Evolutionary conservation across 2,329 filamentous ascomycete genomes (phyloP), one percentile per base, ranked within the genome.

Genomic region (Aspergillus fumigatus): DNA sequence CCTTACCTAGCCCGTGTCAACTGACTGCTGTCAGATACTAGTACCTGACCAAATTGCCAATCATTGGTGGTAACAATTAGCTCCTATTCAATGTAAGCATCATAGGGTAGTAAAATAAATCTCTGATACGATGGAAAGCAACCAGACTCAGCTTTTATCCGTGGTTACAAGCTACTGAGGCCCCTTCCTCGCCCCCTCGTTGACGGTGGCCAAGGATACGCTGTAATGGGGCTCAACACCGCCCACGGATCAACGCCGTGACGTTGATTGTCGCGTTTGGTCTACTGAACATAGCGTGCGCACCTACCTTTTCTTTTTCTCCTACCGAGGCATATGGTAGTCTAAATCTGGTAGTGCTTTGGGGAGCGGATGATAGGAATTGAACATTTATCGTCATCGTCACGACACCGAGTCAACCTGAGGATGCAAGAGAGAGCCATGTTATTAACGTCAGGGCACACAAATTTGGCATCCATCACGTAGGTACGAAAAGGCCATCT

Each of bases 101-200:
- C 43, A 47, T 47, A 11, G 43, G 11, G 11, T 23, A 23, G 11
- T 23, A 23, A 47, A 6, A 3, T 23, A 23, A 14, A 3, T 23
- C 19, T 23, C n/a, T 45, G 19, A 45, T 45, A 19, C 41, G 41
- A 26, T 49, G 41, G 23, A 35, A 52, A 51, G 27, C 17, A 32
- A 52, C 10, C 35, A 52, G 50, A 29, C 32, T 51, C 35, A 35
- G 23, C 38, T 32, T 11, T 32, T 23, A 50, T 49, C 57, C 59
- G 54, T 59, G 55, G 56, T 43, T 59, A 48, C 26, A 53, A 55
- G 55, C 55, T 57, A 32, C 29, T 53, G 55, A 25, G 49, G 40
- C 41, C 48, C 32, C 27, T 29, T 29, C 27, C 27, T 29, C 27
- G 10, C 27, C 27, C 27, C 27, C 48, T 54, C 51, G 29, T 48